Conservation (phyloP, 169 alveolate species). For the Plasmodium gallinaceum region DNA sequence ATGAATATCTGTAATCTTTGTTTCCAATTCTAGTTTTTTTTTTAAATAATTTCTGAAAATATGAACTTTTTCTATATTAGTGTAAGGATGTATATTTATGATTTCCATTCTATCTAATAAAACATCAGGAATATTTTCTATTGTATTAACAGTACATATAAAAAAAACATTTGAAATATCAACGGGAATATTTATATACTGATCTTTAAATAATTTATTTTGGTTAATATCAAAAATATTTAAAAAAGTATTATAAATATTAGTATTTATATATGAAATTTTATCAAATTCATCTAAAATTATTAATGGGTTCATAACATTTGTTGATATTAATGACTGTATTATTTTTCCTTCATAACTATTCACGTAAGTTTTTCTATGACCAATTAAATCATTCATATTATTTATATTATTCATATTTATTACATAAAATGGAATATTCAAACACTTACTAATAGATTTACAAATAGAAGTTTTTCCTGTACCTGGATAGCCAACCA, state of each 20-base stretch:
- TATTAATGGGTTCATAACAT: slow-evolving; percentile 91
- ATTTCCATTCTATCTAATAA: slow-evolving; percentile 96
- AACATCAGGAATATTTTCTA: slow-evolving; percentile 94
- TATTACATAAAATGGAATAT: slow-evolving; percentile 90
- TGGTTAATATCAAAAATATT: slow-evolving; percentile 95
- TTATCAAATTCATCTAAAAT: slow-evolving; percentile 95
- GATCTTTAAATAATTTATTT: slow-evolving; percentile 85
- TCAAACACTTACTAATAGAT: slow-evolving; percentile 92
- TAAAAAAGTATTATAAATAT: slow-evolving; percentile 91
- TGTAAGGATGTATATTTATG: slow-evolving; percentile 93
- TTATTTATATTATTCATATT: slow-evolving; percentile 93
- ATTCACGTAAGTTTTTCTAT: slow-evolving; percentile 96
- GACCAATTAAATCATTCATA: slow-evolving; percentile 95
- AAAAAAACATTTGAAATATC: slow-evolving; percentile 93
- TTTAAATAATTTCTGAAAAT: slow-evolving; percentile 91
- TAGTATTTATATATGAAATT: slow-evolving; percentile 86
- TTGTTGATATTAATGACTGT: slow-evolving; percentile 86
- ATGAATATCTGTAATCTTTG: slow-evolving; percentile 84
- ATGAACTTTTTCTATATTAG: slow-evolving; percentile 89
- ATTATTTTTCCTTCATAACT: slow-evolving; percentile 95
- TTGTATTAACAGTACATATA: slow-evolving; percentile 94
- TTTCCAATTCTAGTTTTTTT: slow-evolving; percentile 87
- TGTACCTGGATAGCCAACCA: slow-evolving; percentile 97
- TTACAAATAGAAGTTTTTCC: slow-evolving; percentile 97
- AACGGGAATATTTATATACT: slow-evolving; percentile 86